phyloP scores from a whole-genome alignment of 2,329 filamentous ascomycete species.

The Ustilaginoidea virens region DNA sequence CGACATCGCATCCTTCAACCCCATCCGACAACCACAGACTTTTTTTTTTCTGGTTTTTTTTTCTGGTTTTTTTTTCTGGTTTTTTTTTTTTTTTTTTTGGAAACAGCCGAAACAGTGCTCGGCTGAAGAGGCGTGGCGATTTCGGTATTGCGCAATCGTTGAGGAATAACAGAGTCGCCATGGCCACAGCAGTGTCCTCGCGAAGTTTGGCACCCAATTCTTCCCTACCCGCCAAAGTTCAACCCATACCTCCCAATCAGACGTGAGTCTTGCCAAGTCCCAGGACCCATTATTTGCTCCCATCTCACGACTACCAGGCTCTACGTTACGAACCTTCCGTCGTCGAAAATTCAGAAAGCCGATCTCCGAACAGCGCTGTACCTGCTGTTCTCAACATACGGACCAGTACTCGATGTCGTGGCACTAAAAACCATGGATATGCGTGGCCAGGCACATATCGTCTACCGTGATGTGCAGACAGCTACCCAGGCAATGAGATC shows the following conservation, averaged over 20 bases:
- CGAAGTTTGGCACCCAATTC: constrained; percentile 25
- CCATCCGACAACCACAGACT: too few relatives aligned
- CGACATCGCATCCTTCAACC: too few relatives aligned
- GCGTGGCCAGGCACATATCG: constrained; percentile 89
- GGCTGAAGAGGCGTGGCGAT: too few relatives aligned
- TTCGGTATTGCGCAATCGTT: too few relatives aligned
- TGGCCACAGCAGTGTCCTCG: constrained; percentile 22
- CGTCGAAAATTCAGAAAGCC: constrained; percentile 76
- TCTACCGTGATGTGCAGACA: constrained; percentile 79
- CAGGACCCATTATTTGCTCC: constrained; percentile 3
- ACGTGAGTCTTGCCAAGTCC: constrained; percentile 35
- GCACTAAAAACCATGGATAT: constrained; percentile 81
- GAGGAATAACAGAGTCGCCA: constrained; percentile 8
- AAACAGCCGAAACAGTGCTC: too few relatives aligned
- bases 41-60: too few relatives aligned
- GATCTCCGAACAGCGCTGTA: constrained; percentile 81
- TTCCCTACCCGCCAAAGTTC: constrained; percentile 32
- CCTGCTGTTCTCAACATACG: constrained; percentile 87
- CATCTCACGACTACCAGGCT: constrained; percentile 36
- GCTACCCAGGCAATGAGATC: constrained; percentile 88
- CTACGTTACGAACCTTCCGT: constrained; percentile 74
- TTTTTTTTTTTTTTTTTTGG: too few relatives aligned
- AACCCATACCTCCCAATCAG: constrained; percentile 52
- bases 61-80: too few relatives aligned
- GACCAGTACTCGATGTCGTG: constrained; percentile 81